Base-by-base conservation (phyloP, 1,139 yeast species). In the Spathaspora sp. region DNA sequence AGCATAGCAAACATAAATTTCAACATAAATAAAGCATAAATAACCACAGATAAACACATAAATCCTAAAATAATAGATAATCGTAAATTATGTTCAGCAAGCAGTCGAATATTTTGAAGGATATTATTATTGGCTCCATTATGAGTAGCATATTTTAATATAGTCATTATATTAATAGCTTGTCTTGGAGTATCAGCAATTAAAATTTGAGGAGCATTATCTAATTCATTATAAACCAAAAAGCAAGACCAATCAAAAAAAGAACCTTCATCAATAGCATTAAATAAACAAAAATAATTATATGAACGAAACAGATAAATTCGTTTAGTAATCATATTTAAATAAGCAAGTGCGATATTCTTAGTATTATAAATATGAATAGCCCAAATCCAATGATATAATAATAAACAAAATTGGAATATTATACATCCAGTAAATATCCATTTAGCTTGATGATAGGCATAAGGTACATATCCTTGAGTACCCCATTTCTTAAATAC, bases 131-230 rank as follows among this genome's bases (percentile, higher is more conserved):
- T 66, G 7, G 65, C 51, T 38, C 74, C 76, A 8, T 70, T 73
- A 41, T 65, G 70, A 5, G 86, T 75, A 8, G 82, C 82, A 48
- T 77, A 75, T 48, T 67, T 71, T 58, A 84, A 74, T 33, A 86
- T 65, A 0, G 97, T 88, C 53, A 87, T 68, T 24, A 90, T 86
- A 60, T 89, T 89, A 55, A 89, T 79, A 2, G 86, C 85, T 65
- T 89, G 97, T 63, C 97, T 78, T n/a, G 97, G 97, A 5, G 91
- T 78, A 56, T 89, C 96, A 0, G 96, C 91, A 40, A 87, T 69
- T 16, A 86, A 55, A 31, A 87, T 72, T 48, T 80, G 80, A 13
- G 83, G 61, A 60, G 93, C 88, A 42, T 79, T 77, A 52, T 83
- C 82, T 46, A 88, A 65, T 48, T 88, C 85, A 57, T 80, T 81